These are phyloP conservation scores for Nemania sp. DNA, from an alignment of 2,329 filamentous ascomycete genomes.

Conservation along the genomic window DNA sequence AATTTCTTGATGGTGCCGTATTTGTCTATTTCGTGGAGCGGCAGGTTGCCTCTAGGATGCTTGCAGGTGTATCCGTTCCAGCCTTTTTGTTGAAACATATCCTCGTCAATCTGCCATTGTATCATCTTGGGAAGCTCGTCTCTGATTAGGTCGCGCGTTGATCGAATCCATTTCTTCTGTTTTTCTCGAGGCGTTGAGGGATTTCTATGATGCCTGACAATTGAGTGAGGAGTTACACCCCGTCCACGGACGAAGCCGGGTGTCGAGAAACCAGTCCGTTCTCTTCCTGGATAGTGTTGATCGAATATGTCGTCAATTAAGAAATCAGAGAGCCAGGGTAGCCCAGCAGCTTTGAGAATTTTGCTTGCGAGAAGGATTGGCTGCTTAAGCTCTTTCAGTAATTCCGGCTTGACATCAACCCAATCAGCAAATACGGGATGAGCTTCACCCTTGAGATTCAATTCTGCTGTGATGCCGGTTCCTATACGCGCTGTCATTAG, in stretches of 20 bases:
- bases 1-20: slow-evolving; percentile 33
- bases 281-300: slow-evolving; percentile 35
- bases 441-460: slow-evolving; percentile 35
- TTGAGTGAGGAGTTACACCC: slow-evolving; percentile 24
- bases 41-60: slow-evolving; percentile 31
- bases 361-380: slow-evolving; percentile 39
- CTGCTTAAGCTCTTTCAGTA: slow-evolving; percentile 36
- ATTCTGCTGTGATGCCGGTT: slow-evolving; percentile 25
- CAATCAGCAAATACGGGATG: slow-evolving; percentile 40
- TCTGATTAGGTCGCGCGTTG: slow-evolving; percentile 26
- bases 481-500: slow-evolving; percentile 21
- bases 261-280: not conserved
- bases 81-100: slow-evolving; percentile 36
- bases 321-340: slow-evolving; percentile 42
- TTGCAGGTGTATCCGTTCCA: slow-evolving; percentile 43
- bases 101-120: slow-evolving; percentile 39
- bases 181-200: slow-evolving; percentile 30
- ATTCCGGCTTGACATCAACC: slow-evolving; percentile 26
- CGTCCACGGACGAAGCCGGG: not conserved
- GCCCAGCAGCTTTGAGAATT: slow-evolving; percentile 35
- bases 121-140: slow-evolving; percentile 28
- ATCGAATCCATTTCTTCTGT: slow-evolving; percentile 29
- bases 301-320: slow-evolving; percentile 39
- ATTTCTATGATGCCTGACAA: slow-evolving; percentile 35
- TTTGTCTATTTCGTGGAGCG: slow-evolving; percentile 32